phyloP scores from a whole-genome alignment of 441 rosid genomes.

The Syzygium syzygioides region DNA sequence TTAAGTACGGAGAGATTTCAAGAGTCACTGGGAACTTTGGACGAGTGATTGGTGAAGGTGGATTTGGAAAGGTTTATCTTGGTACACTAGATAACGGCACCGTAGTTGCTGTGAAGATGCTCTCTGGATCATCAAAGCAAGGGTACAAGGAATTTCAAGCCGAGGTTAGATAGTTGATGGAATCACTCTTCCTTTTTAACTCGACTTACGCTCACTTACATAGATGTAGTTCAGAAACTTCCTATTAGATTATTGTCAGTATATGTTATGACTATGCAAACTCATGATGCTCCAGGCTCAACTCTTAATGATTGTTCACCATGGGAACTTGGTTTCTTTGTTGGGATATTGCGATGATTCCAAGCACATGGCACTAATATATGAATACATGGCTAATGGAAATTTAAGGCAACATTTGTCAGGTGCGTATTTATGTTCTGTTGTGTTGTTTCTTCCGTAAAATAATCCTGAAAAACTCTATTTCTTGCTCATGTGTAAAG shows the following conservation, averaged over 20 bases:
- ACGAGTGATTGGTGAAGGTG: background rate
- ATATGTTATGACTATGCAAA: background rate
- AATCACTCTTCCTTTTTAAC: background rate
- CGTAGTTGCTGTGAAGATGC: background rate
- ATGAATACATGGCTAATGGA: background rate
- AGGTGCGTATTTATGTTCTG: background rate
- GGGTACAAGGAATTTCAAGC: background rate
- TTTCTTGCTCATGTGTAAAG: background rate
- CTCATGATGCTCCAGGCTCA: rapidly evolving
- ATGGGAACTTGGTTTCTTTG: background rate
- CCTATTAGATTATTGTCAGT: background rate
- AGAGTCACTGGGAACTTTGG: background rate
- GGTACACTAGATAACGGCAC: background rate
- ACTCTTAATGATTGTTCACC: background rate
- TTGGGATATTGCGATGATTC: background rate
- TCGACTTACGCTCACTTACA: background rate
- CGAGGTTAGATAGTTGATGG: background rate
- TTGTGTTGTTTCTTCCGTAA: background rate
- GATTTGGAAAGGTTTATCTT: background rate
- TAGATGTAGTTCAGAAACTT: rapidly evolving
- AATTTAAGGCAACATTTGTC: background rate
- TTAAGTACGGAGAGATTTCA: background rate
- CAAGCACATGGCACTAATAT: background rate
- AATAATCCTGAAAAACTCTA: rapidly evolving
- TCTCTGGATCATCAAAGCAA: background rate